Evolutionary conservation across 306 rosid genomes (phyloP), one percentile per base, ranked within the genome.

Genomic region (Fagus sylvatica): DNA sequence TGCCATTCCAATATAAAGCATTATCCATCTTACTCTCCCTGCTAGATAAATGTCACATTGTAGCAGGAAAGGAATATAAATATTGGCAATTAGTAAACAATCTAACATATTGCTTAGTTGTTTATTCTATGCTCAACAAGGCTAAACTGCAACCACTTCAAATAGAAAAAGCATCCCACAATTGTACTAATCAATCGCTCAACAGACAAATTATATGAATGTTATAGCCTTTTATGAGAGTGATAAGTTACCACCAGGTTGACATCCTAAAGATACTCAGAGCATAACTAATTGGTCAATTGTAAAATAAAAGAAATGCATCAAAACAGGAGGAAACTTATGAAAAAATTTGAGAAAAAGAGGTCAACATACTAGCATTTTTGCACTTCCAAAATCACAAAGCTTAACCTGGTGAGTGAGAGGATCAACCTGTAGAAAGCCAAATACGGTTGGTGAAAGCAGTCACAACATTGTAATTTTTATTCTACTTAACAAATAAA

Each of bases 381-480:
- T 95, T 70, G 98, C 98, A 69, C 98, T 95, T 83, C 98, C 98
- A 81, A 95, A 95, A 80, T 95, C 98, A 34, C 98, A 94, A 51
- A 94, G 89, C 84, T 94, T 94, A 76, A 94, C 98, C 80, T 94
- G 98, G 80, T 92, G 98, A 5, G 97, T 88, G 72, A 89, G 91
- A 68, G 98, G 95, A 89, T 95, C 98, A 74, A 95, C 98, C 98
- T 94, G 91, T 32, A 79, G 68, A 74, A 49, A 82, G 41, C 43
- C 74, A 48, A 82, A 36, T 70, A 73, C 62, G 6, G 40, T 46
- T 15, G 56, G 85, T 75, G 86, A 75, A 74, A 60, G 42, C 71
- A 49, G 49, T 66, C 46, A 39, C 46, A 37, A n/a, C 30, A 7
- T 65, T 65, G 70, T 16, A 37, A 36, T 65, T 37, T 28, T n/a